Percentiles rank a stretch among this genome's conserved stretches.
Evolutionary conservation across 257 asterid genomes (phyloP).

Genomic region (Solanum lycopersicoides): DNA sequence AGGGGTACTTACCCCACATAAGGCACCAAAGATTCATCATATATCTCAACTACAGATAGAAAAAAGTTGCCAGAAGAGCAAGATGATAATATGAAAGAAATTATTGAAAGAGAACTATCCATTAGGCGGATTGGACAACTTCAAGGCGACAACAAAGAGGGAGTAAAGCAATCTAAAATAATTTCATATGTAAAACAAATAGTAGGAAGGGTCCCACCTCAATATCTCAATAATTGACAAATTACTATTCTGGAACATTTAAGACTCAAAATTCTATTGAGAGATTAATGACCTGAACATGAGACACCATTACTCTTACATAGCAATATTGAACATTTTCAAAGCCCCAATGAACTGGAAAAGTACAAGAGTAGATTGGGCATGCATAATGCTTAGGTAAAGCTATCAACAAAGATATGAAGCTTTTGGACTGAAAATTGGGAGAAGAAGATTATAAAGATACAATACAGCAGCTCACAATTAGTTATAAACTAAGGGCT

Average conservation of each 20-base stretch:
- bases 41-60: background rate
- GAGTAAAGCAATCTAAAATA: background rate
- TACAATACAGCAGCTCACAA: background rate
- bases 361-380: background rate
- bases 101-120: background rate
- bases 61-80: background rate
- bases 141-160: background rate
- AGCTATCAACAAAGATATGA: too few species aligned
- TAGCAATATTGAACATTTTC: background rate
- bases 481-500: background rate
- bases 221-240: background rate
- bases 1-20: background rate
- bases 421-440: background rate
- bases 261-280: background rate
- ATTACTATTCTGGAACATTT: background rate
- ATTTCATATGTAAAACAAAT: background rate
- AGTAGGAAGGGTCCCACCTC: background rate
- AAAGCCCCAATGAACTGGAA: background rate
- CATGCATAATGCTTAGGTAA: background rate
- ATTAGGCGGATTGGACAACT: too few species aligned
- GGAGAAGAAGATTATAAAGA: background rate
- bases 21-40: background rate
- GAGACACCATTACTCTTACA: background rate
- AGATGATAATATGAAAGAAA: background rate
- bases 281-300: background rate